Evolutionary conservation across 768 basidiomycete species (phyloP), one percentile per base, ranked within the genome.

Genomic region (Obba rivulosa): DNA sequence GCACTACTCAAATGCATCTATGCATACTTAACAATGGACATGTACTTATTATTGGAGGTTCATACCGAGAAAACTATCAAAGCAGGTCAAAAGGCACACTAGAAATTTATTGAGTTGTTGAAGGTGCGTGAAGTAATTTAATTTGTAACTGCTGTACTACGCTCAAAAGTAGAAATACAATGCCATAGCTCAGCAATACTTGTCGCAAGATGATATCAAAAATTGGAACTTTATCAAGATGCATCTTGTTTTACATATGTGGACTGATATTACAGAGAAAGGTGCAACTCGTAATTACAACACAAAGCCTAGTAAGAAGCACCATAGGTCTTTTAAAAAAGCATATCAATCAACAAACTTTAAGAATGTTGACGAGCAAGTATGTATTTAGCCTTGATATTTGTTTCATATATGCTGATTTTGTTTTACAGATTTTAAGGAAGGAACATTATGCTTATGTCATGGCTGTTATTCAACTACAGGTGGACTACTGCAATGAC

Each of bases 141-240:
- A 36, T 18, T 16, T 40, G 1, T 5, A 17, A 20, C 25, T 25
- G 10, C 24, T 23, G 18, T 24, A 4, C n/a, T 5, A 16, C 11
- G 28, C 17, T 17, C 37, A 38, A 17, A 34, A 21, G 25, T 14
- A 9, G 7, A 39, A 8, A 39, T 39, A 7, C 38, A 43, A 24
- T n/a, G 23, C 23, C 23, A 8, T 24, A 16, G 8, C 41, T 24
- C 16, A 24, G 22, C 3, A 43, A 43, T 17, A 43, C 40, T 21
- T 16, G 41, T 8, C 39, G 18, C n/a, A 5, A 39, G 28, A 5
- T 31, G 13, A 5, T 13, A 13, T 13, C 28, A 54, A 54, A 21
- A 31, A 52, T 17, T 57, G 56, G 53, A 47, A 55, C 14, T 55
- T 48, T 39, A 50, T 50, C 1, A 57, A 57, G 28, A 18, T 21